phyloP scores from a whole-genome alignment of 805 yeast species.

The Ogataea glucozyma region DNA sequence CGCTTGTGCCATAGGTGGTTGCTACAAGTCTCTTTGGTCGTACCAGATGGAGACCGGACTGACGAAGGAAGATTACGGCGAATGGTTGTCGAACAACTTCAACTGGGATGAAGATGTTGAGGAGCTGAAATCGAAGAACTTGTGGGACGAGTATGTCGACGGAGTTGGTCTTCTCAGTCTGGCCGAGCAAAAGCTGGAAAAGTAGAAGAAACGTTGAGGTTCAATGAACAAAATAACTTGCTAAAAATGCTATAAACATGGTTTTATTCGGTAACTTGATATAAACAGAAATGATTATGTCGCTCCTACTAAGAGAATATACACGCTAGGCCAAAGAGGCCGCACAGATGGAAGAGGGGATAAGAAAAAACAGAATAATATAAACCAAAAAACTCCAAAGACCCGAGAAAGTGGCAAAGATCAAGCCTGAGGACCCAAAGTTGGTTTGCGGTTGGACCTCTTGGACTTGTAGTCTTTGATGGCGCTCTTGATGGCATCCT shows the following conservation, averaged over 20 bases:
- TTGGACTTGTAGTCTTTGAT: slow-evolving; percentile 91
- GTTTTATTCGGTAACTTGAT: no score
- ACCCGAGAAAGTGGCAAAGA: neutral
- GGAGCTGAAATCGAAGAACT: slow-evolving; percentile 38
- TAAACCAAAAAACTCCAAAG: slow-evolving; percentile 3
- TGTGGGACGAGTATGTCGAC: slow-evolving; percentile 51
- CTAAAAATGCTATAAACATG: neutral
- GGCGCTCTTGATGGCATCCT: slow-evolving; percentile 97
- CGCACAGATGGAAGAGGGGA: no score
- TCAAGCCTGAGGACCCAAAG: slow-evolving; percentile 61
- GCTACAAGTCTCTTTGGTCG: slow-evolving; percentile 82
- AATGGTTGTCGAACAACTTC: slow-evolving; percentile 48
- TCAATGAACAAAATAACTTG: no score
- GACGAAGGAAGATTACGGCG: slow-evolving; percentile 37
- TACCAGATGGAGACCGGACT: slow-evolving; percentile 35
- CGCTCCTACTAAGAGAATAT: slow-evolving; percentile 1
- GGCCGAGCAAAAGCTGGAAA: slow-evolving; percentile 39
- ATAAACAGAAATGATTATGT: slow-evolving; percentile 6
- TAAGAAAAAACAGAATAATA: slow-evolving; percentile 6
- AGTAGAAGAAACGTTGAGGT: no score
- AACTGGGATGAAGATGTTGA: slow-evolving; percentile 50
- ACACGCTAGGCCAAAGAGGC: neutral
- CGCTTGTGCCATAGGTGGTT: slow-evolving; percentile 93
- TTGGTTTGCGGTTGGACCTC: slow-evolving; percentile 55
- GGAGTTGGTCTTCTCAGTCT: slow-evolving; percentile 54